phyloP scores from a whole-genome alignment of 352 stramenopile species.

The Aphanomyces stellatus region DNA sequence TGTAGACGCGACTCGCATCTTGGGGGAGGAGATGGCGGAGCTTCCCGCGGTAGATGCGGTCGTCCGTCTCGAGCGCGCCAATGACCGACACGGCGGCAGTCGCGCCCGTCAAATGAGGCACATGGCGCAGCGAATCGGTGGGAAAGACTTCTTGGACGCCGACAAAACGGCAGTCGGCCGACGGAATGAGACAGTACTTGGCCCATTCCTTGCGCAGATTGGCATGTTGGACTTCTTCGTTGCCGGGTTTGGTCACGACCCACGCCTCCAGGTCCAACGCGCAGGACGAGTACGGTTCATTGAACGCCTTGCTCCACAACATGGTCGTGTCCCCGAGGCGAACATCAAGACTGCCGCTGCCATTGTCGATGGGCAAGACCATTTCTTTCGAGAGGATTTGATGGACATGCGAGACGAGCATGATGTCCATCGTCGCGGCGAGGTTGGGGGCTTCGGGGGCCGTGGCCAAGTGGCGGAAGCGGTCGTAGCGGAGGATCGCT shows the following conservation, averaged over 20 bases:
- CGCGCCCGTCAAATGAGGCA: not conserved
- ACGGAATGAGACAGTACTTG: not conserved
- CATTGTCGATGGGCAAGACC: too few relatives aligned
- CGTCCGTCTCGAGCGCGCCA: not conserved
- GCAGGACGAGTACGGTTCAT: not conserved
- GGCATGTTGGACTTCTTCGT: not conserved
- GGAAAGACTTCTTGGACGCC: not conserved
- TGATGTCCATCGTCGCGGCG: too few relatives aligned
- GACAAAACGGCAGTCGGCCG: not conserved
- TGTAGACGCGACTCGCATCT: not conserved
- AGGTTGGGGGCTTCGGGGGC: too few relatives aligned
- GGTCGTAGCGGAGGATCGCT: too few relatives aligned
- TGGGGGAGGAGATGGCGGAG: not conserved
- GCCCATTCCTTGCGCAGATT: not conserved
- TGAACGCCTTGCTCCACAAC: too few relatives aligned
- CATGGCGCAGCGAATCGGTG: not conserved
- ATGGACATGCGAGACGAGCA: too few relatives aligned
- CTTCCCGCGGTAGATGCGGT: not conserved
- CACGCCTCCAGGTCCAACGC: not conserved
- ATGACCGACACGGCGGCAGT: not conserved
- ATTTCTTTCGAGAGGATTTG: too few relatives aligned
- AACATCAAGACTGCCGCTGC: too few relatives aligned
- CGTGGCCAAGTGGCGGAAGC: too few relatives aligned
- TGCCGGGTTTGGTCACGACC: not conserved
- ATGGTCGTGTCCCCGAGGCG: too few relatives aligned